phyloP scores from a whole-genome alignment of 108 stramenopile species.

The Fistulifera pelliculosa region DNA sequence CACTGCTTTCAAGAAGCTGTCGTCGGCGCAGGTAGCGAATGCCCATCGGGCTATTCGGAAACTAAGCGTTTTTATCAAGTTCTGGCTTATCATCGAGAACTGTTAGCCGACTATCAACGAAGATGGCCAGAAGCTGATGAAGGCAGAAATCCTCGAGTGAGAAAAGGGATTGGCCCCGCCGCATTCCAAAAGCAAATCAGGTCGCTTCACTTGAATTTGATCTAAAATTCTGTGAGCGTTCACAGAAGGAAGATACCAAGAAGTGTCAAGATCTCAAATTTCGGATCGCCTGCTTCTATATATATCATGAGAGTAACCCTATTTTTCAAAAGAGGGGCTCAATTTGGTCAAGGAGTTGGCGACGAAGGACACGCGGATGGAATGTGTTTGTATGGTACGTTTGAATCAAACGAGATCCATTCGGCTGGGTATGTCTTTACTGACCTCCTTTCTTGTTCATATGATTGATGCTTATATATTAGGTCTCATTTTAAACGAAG shows the following conservation, averaged over 20 bases:
- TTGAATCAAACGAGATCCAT: too few species aligned
- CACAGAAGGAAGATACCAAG: background rate
- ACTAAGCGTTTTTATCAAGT: constrained; percentile 1
- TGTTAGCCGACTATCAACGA: constrained; percentile 3
- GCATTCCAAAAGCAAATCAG: constrained; percentile 6
- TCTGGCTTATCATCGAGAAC: constrained; percentile 1
- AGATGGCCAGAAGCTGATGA: constrained; percentile 1
- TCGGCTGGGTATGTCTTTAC: too few species aligned
- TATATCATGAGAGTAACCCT: background rate
- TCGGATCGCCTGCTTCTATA: constrained; percentile 13
- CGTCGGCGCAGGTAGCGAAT: background rate
- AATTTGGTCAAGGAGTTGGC: constrained; percentile 16
- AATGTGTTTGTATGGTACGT: constrained; percentile 22
- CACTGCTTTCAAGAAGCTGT: too few species aligned
- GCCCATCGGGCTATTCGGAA: constrained; percentile 3
- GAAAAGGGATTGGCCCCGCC: constrained; percentile 3
- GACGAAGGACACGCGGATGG: constrained; percentile 20
- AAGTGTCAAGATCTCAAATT: constrained; percentile 14
- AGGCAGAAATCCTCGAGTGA: background rate
- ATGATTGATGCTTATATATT: background rate
- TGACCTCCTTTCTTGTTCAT: too few species aligned
- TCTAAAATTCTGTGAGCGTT: background rate
- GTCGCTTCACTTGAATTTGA: constrained; percentile 10
- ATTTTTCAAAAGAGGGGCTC: constrained; percentile 6
- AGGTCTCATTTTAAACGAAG: constrained; percentile 43